Conservation (phyloP, 257 asterid species). For the Lantana camara region DNA sequence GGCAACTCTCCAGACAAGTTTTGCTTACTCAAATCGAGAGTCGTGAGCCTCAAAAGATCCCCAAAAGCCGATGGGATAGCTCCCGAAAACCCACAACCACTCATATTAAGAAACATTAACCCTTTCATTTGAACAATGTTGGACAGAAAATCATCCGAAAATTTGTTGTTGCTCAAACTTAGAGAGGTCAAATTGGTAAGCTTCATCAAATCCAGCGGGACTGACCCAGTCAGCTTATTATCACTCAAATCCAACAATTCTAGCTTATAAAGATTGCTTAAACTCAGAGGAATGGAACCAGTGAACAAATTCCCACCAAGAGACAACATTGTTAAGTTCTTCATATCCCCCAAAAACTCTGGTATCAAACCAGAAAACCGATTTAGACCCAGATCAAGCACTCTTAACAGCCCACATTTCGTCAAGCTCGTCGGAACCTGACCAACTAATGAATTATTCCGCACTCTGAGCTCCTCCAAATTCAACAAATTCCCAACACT, state of each 20-base stretch:
- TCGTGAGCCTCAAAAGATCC: conserved; percentile 42
- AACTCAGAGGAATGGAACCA: conserved; percentile 45
- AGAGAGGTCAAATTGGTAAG: conserved; percentile 52
- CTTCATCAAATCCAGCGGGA: conserved; percentile 44
- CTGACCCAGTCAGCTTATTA: conserved; percentile 43
- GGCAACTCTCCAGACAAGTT: conserved; percentile 61
- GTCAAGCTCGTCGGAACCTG: conserved; percentile 36
- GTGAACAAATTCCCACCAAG: conserved; percentile 51
- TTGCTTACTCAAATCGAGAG: conserved; percentile 63
- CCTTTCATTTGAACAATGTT: conserved; percentile 41
- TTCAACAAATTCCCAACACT: conserved; percentile 36
- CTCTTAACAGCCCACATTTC: conserved; percentile 36
- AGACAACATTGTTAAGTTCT: conserved; percentile 35
- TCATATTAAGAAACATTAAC: conserved; percentile 50
- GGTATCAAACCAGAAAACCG: conserved; percentile 47
- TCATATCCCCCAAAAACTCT: conserved; percentile 40
- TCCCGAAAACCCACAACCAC: conserved; percentile 59
- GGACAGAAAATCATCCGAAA: conserved; percentile 42
- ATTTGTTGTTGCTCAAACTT: conserved; percentile 51
- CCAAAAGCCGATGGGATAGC: conserved; percentile 49
- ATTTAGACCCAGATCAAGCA: conserved; percentile 50
- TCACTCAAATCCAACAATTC: conserved; percentile 53
- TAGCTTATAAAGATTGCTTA: conserved; percentile 39
- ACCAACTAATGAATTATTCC: conserved; percentile 50
- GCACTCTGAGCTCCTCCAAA: conserved; percentile 48